Evolutionary conservation across 345 rosid species (phyloP).

Genomic region (Eutrema yunnanense): DNA sequence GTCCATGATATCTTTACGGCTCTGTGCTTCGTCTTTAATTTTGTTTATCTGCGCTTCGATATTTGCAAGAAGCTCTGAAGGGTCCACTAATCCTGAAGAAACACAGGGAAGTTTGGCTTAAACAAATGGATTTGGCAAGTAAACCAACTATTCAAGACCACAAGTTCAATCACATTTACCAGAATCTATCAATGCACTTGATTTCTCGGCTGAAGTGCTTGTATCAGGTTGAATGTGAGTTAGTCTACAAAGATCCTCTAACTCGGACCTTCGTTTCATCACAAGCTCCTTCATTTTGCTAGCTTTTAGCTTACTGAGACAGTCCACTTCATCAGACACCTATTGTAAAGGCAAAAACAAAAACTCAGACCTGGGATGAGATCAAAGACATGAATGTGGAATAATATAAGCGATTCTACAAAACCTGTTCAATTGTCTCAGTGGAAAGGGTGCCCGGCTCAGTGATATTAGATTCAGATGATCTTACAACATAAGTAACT

Average conservation of each 20-base stretch:
- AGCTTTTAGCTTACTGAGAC: conserved; percentile 71
- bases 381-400: background rate
- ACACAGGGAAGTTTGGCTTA: background rate
- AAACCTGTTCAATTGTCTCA: conserved; percentile 75
- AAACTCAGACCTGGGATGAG: background rate
- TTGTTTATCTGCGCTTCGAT: conserved; percentile 74
- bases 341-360: conserved; percentile 24
- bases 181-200: conserved; percentile 87
- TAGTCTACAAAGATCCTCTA: conserved; percentile 69
- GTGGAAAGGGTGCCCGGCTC: conserved; percentile 65
- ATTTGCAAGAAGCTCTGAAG: conserved; percentile 77
- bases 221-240: conserved; percentile 80
- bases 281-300: conserved; percentile 96
- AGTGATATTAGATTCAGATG: conserved; percentile 51
- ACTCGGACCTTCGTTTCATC: conserved; percentile 74
- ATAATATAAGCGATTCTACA: background rate
- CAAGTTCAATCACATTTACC: conserved; percentile 36
- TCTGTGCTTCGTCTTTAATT: conserved; percentile 72
- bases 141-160: background rate
- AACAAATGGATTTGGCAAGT: background rate
- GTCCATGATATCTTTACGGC: conserved; percentile 93
- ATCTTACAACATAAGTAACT: conserved; percentile 46
- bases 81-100: conserved; percentile 77
- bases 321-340: conserved; percentile 86
- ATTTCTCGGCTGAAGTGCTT: conserved; percentile 86